Evolutionary conservation across 164 flowering plant species (phyloP).

Genomic region (Protea cynaroides): DNA sequence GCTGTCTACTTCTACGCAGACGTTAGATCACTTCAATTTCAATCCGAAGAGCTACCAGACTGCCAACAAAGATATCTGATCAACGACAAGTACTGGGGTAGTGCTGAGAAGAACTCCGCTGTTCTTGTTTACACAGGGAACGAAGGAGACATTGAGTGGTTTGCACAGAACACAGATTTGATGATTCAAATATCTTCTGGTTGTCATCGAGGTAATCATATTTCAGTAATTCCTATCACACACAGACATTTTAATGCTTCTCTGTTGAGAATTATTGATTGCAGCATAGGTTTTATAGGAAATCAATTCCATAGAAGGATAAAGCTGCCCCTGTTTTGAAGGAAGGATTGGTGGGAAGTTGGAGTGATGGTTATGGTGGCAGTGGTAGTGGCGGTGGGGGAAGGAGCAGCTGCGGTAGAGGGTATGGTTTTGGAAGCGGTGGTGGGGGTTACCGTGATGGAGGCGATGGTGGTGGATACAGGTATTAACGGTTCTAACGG

Average conservation of each 20-base stretch:
- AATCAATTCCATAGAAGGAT: constrained; percentile 85
- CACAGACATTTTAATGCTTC: too few species aligned
- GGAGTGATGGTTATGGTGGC: too few species aligned
- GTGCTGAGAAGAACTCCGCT: constrained; percentile 49
- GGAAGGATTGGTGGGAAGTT: too few species aligned
- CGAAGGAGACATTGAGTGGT: constrained; percentile 90
- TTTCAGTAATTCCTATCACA: too few species aligned
- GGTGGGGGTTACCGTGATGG: too few species aligned
- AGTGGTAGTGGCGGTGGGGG: too few species aligned
- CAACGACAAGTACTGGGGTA: constrained; percentile 65
- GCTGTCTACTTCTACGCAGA: constrained; percentile 52
- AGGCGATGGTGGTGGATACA: too few species aligned
- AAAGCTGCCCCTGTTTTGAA: too few species aligned
- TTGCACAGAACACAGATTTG: constrained; percentile 79
- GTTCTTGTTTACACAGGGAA: constrained; percentile 83
- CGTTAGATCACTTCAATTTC: constrained; percentile 75
- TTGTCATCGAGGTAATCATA: constrained; percentile 67
- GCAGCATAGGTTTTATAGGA: constrained; percentile 88
- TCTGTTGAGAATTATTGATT: background rate
- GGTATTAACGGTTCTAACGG: too few species aligned
- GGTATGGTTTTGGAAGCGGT: too few species aligned
- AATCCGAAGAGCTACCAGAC: constrained; percentile 59
- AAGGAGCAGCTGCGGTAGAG: too few species aligned
- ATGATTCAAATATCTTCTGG: constrained; percentile 70
- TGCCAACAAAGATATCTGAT: constrained; percentile 75